Conservation (phyloP, 768 basidiomycete genomes). For the Strobilomyces echinocephalus region DNA sequence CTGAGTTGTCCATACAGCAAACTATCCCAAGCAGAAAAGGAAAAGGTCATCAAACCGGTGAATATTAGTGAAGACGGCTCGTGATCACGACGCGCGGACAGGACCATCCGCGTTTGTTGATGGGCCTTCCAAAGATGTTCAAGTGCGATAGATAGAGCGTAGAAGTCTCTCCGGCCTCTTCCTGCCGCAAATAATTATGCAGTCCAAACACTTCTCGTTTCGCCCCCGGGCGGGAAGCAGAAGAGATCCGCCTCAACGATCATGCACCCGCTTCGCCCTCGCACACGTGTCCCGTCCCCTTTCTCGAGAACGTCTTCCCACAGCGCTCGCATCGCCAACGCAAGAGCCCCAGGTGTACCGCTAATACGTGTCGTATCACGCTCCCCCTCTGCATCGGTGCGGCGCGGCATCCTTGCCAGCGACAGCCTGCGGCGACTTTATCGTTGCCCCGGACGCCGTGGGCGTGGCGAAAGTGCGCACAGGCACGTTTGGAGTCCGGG, state of each 20-base stretch:
- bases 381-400: slow-evolving; percentile 22
- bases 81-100: not conserved
- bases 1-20: not conserved
- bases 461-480: slow-evolving; percentile 12
- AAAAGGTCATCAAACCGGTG: not conserved
- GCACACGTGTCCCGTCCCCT: slow-evolving; percentile 13
- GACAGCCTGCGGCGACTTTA: slow-evolving; percentile 6
- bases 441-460: slow-evolving; percentile 20
- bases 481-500: slow-evolving; percentile 5
- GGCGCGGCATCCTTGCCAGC: slow-evolving; percentile 12
- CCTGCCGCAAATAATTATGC: too few relatives aligned
- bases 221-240: not conserved
- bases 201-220: too few relatives aligned
- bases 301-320: slow-evolving; percentile 16
- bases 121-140: too few relatives aligned
- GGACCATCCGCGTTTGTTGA: not conserved
- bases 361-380: slow-evolving; percentile 14
- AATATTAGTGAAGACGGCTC: not conserved
- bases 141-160: too few relatives aligned
- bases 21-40: not conserved
- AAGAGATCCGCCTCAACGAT: not conserved
- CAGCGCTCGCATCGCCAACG: slow-evolving; percentile 17
- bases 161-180: too few relatives aligned
- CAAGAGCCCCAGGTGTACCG: slow-evolving; percentile 16
- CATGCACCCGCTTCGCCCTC: not conserved